A percentile compares a stretch with the other conserved stretches of the same genome.
Conservation (phyloP, 2,329 filamentous ascomycete genomes). For the Sporothrix pallida region DNA sequence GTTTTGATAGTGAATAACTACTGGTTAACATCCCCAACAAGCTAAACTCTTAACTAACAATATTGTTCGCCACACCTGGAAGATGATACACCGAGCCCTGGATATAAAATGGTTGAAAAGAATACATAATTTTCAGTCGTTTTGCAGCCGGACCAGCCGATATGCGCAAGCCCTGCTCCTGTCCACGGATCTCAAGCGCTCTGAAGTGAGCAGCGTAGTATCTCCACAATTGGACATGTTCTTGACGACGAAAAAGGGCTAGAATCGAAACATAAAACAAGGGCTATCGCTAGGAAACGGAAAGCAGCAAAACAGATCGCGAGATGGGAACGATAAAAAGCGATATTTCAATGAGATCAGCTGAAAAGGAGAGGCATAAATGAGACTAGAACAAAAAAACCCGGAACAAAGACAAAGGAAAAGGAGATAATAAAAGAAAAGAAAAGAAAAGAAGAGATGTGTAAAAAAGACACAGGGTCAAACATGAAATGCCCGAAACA, state of each 20-base stretch:
- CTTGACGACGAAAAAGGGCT: background rate
- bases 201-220: background rate
- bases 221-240: background rate
- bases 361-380: background rate
- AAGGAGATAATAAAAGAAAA: background rate
- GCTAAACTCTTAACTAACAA: background rate
- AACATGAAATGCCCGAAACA: background rate
- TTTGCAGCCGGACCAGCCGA: constrained; percentile 24
- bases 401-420: background rate
- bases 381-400: background rate
- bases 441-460: background rate
- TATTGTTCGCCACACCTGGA: background rate
- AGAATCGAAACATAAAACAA: background rate
- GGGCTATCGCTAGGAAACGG: background rate
- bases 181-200: no score
- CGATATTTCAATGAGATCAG: background rate
- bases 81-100: background rate
- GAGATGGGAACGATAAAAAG: background rate
- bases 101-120: constrained; percentile 5
- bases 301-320: background rate
- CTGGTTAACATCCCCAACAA: background rate
- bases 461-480: background rate
- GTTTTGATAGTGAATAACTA: background rate
- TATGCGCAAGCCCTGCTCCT: background rate
- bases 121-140: background rate